Conservation (phyloP, 768 basidiomycete species). For the Lenzites betulinus region DNA sequence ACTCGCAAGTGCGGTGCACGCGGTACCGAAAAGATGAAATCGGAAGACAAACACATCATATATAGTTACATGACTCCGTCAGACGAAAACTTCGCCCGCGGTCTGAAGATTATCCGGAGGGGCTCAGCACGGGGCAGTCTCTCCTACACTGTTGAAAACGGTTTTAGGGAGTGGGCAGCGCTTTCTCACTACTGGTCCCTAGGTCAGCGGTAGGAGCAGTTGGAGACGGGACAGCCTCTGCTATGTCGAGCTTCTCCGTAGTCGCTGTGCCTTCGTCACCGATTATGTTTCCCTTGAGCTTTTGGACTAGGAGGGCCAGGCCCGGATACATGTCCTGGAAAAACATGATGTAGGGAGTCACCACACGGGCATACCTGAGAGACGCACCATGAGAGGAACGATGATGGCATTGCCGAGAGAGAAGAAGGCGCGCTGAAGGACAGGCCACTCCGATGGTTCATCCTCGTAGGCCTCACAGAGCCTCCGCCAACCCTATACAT, state of each 20-base stretch:
- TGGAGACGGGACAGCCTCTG: neutral
- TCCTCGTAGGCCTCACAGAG: neutral
- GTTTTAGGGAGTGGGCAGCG: too few relatives aligned
- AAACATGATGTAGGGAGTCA: neutral
- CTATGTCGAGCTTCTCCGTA: neutral
- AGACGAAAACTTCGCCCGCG: too few relatives aligned
- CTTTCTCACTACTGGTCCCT: too few relatives aligned
- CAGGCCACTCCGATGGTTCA: neutral
- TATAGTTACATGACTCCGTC: too few relatives aligned
- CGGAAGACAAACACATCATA: too few relatives aligned
- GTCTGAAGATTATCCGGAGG: too few relatives aligned
- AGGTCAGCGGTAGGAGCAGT: too few relatives aligned
- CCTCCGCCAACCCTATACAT: neutral
- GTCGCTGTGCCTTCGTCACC: neutral
- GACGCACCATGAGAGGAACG: neutral
- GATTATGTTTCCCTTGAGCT: neutral
- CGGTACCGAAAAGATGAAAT: too few relatives aligned
- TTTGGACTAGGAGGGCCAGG: neutral
- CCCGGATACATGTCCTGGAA: neutral
- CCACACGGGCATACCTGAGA: neutral
- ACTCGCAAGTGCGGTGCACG: too few relatives aligned
- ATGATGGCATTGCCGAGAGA: neutral
- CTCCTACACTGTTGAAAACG: too few relatives aligned
- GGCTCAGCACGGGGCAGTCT: too few relatives aligned
- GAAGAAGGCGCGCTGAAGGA: neutral